Evolutionary conservation across 192 early-diverging fungal species (phyloP).

Genomic region (Phycomyces blakesleeanus): DNA sequence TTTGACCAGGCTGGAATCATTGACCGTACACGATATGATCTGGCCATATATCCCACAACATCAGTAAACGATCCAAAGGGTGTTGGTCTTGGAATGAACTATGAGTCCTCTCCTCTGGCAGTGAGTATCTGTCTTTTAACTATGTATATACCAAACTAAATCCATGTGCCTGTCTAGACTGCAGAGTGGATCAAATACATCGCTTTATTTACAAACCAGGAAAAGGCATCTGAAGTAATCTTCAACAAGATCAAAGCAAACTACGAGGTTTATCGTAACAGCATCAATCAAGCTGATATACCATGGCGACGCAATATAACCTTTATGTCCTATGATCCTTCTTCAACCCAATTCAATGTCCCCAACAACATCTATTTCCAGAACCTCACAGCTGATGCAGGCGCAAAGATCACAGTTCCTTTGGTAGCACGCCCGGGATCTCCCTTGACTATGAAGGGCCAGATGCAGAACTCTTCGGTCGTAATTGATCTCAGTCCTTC

Average conservation of each 20-base stretch:
- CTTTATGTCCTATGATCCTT: constrained; percentile 37
- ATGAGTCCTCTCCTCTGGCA: constrained; percentile 10
- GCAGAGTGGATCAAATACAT: constrained; percentile 40
- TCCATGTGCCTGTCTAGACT: constrained; percentile 6
- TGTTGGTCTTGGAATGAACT: constrained; percentile 22
- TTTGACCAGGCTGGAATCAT: constrained; percentile 2
- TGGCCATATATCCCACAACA: constrained; percentile 17
- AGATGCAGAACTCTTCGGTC: constrained; percentile 23
- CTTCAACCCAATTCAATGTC: constrained; percentile 18
- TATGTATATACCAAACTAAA: background rate
- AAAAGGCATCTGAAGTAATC: constrained; percentile 13
- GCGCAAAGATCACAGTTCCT: constrained; percentile 22
- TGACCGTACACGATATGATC: constrained; percentile 13
- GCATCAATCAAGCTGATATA: constrained; percentile 15
- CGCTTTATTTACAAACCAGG: constrained; percentile 39
- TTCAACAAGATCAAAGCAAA: constrained; percentile 29
- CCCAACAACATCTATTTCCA: constrained; percentile 28
- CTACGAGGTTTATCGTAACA: constrained; percentile 14
- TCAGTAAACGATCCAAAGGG: constrained; percentile 21
- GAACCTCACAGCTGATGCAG: constrained; percentile 42
- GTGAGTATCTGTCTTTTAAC: constrained; percentile 11
- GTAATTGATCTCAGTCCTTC: constrained; percentile 28
- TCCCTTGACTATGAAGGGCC: constrained; percentile 14
- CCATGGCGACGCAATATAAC: constrained; percentile 34
- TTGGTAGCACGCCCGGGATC: constrained; percentile 15